These are phyloP conservation scores for Setaria italica DNA, from an alignment of 202 grass and related monocot genomes.

Conservation along the genomic window DNA sequence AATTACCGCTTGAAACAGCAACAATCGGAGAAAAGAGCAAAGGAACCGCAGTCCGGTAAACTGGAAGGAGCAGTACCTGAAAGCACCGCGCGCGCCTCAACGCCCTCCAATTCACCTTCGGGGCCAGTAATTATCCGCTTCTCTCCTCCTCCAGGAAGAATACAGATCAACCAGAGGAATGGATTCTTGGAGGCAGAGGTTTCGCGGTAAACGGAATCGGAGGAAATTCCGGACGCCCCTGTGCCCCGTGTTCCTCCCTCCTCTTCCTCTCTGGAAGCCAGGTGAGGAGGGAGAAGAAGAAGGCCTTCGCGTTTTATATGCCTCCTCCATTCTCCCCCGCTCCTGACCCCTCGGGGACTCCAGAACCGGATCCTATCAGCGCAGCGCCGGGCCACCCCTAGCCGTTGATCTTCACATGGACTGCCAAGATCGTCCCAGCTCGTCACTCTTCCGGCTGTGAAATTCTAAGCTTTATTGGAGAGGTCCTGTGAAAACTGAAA, in stretches of 20 bases:
- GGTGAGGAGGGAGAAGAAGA: slow-evolving; percentile 31
- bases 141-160: not conserved
- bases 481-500: not conserved
- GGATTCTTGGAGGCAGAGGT: not conserved
- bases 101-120: slow-evolving; percentile 35
- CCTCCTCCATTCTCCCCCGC: slow-evolving; percentile 28
- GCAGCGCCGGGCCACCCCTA: not conserved
- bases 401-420: not conserved
- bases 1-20: not conserved
- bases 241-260: slow-evolving; percentile 21
- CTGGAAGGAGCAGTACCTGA: slow-evolving; percentile 24
- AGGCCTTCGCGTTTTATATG: slow-evolving; percentile 47
- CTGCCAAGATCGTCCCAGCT: not conserved
- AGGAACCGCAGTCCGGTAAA: not conserved
- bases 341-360: slow-evolving; percentile 38
- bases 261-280: slow-evolving; percentile 24
- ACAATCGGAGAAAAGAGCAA: not conserved
- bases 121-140: not conserved
- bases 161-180: not conserved
- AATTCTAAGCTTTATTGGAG: no score
- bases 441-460: not conserved
- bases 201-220: slow-evolving; percentile 24
- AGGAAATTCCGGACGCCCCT: slow-evolving; percentile 24
- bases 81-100: not conserved
- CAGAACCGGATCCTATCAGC: slow-evolving; percentile 40